Base-by-base conservation (phyloP, 2,329 filamentous ascomycete genomes). In the Fusarium sp. region DNA sequence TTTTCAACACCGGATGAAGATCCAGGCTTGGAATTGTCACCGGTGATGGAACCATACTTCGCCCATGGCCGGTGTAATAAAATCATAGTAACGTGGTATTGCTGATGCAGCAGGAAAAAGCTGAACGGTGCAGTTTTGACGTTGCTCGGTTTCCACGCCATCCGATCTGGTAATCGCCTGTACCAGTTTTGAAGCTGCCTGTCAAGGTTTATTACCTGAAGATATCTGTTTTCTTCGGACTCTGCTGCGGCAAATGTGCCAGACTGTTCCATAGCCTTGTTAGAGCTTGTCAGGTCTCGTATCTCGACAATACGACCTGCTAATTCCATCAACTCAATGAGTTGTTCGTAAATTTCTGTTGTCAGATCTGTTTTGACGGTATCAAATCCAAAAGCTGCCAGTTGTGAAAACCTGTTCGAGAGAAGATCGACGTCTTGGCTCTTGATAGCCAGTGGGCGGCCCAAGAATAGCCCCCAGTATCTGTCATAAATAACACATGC, bases 161-260 rank as follows among this genome's bases (percentile, higher is more conserved):
- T 79, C 51, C 83, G 79, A 11, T 85, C 84, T 0, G 86, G 86
- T 6, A 88, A 78, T 11, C 84, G 79, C 11, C 83, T 80, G 66
- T 88, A 86, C 86, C 86, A 88, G 63, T 82, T 85, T 68, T 85
- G 85, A 32, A 88, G 82, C 59, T 87, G 84, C 8, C 85, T 82
- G 65, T 88, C 85, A 3, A 87, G 78, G 15, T 83, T 82, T 59
- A 86, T 81, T 70, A 86, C 83, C 38, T 84, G 82, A 4, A 85
- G 77, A 59, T 87, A 87, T 8, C 82, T 83, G 56, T 81, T 82
- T 27, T 84, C 81, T 59, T 86, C 83, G 6, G 75, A 66, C 46
- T 79, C 80, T 14, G 74, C 77, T 9, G 71, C 62, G 11, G 75
- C 68, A 54, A 77, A 78, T 9, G 74, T 42, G 47, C 79, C 77